Evolutionary conservation across 352 stramenopile species (phyloP), one percentile per base, ranked within the genome.

Genomic region (Globisporangium rhizosaccharum): DNA sequence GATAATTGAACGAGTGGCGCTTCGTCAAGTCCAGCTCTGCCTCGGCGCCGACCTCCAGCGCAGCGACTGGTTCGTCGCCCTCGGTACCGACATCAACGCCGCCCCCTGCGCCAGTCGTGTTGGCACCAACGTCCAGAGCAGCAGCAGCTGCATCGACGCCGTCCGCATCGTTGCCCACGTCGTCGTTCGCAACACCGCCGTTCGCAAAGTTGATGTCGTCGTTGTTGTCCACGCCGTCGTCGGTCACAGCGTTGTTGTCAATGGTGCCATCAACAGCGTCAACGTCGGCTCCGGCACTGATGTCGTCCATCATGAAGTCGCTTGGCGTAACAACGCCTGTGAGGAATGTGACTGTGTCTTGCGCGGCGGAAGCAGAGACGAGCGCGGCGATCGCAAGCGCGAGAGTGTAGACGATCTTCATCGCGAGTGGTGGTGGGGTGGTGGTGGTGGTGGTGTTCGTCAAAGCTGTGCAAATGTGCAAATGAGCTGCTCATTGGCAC

Each of bases 31-130:
- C 20, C 46, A 53, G 14, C 10, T 55, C 48, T 1, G 30, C 47
- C 5, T 62, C 48, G 14, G 36, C 56, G 36, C 56, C 56, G 12
- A 56, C 48, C 26, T 62, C 56, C 6, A 11, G n/a, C 4, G 18
- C 14, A 12, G 26, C 33, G 14, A 25, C 12, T 0, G 18, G 5
- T 18, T 12, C n/a, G 36, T 52, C 42, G 53, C 17, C 42, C n/a
- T 28, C 53, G 0, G 53, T 14, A 36, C 14, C 53, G 26, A 46
- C 52, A 12, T 9, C 30, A 36, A 36, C 30, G 30, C 30, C 9
- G 30, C 9, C 9, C 30, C 9, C 30, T 36, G 33, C n/a, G 18
- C 5, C 50, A 9, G n/a, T 49, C 5, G 8, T 18, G 5, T 49
- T 18, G n/a, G 30, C 30, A 36, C 30, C 30, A 36, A 3, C 44